These are phyloP conservation scores for Amauroascus verrucosus DNA, from an alignment of 2,329 filamentous ascomycete genomes.

Conservation along the genomic window DNA sequence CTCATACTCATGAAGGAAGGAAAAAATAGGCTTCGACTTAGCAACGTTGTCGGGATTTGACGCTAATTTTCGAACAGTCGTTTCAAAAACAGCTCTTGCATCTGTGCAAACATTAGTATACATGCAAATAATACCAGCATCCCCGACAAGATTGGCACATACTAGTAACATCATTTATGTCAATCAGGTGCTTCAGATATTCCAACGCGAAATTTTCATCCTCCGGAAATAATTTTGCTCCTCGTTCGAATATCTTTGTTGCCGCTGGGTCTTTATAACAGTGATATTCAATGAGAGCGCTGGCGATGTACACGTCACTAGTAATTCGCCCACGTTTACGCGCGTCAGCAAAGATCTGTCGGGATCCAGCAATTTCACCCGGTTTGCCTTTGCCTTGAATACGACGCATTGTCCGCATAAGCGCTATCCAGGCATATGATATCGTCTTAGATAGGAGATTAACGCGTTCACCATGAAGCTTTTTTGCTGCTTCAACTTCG, in stretches of 20 bases:
- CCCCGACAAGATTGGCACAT: constrained; percentile 32
- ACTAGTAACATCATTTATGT: constrained; percentile 89
- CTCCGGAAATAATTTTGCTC: constrained; percentile 83
- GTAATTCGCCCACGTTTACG: constrained; percentile 77
- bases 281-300: constrained; percentile 84
- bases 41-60: constrained; percentile 62
- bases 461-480: constrained; percentile 61
- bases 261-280: constrained; percentile 92
- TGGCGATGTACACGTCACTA: constrained; percentile 89
- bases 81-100: constrained; percentile 91
- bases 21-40: constrained; percentile 75
- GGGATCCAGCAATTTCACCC: constrained; percentile 60
- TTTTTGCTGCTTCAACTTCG: constrained; percentile 49
- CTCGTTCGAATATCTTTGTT: constrained; percentile 90
- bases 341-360: constrained; percentile 82
- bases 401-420: constrained; percentile 87
- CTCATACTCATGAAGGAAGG: constrained; percentile 92
- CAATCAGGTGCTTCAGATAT: constrained; percentile 89
- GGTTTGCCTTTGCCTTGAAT: constrained; percentile 76
- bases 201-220: constrained; percentile 90
- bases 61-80: constrained; percentile 71
- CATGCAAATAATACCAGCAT: constrained; percentile 14
- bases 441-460: constrained; percentile 72
- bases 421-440: constrained; percentile 86
- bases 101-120: constrained; percentile 46